A percentile compares a stretch with the other conserved stretches of the same genome.
Evolutionary conservation across 148 eudicot species (phyloP).

Genomic region (Rhododendron ovatum): DNA sequence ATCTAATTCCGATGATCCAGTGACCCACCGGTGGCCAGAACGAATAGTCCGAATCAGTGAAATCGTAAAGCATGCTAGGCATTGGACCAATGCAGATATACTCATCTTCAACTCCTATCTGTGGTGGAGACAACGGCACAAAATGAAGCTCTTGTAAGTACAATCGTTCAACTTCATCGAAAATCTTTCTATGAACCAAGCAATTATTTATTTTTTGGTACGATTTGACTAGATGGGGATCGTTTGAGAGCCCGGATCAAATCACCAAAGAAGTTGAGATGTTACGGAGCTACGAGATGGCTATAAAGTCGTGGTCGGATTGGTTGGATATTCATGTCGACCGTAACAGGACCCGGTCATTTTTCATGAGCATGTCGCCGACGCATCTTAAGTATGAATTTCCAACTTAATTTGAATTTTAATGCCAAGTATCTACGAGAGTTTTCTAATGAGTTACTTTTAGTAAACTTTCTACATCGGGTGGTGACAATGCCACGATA

Average conservation of each 20-base stretch:
- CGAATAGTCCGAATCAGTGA: constrained; percentile 64
- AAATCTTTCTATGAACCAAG: neutral
- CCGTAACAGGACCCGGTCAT: constrained; percentile 47
- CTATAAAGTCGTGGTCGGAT: constrained; percentile 73
- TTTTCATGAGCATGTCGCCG: constrained; percentile 78
- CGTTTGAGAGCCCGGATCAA: constrained; percentile 50
- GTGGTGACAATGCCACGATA: no score
- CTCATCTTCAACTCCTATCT: constrained; percentile 74
- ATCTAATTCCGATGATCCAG: constrained; percentile 80
- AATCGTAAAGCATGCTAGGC: constrained; percentile 76
- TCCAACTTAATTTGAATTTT: neutral
- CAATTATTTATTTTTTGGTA: neutral
- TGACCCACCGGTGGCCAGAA: constrained; percentile 51
- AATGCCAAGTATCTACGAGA: neutral
- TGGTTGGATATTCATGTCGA: constrained; percentile 78
- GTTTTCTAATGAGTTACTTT: no score
- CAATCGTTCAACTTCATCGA: neutral
- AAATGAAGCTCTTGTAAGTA: constrained; percentile 53
- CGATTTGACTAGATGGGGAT: constrained; percentile 58
- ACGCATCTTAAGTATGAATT: constrained; percentile 58
- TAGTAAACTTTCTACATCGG: no score
- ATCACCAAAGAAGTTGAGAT: constrained; percentile 59
- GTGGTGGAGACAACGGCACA: constrained; percentile 72
- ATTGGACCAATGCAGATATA: constrained; percentile 78
- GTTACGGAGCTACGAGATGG: constrained; percentile 74